Conservation (phyloP, 768 basidiomycete species). For the Podaxis sp. region DNA sequence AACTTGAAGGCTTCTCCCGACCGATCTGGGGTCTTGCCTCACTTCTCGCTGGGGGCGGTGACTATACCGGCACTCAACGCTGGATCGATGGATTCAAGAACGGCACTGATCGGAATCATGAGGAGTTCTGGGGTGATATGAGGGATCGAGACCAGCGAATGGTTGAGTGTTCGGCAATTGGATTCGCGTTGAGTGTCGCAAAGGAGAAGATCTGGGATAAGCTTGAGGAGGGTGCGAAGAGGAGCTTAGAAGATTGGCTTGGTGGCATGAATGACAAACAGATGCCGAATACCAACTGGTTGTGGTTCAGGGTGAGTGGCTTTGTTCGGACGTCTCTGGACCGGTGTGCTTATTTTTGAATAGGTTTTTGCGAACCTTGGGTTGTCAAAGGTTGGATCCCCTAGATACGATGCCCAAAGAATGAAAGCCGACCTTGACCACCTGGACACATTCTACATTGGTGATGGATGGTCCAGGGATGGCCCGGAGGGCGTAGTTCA, state of each 20-base stretch:
- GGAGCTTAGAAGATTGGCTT: constrained; percentile 61
- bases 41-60: constrained; percentile 58
- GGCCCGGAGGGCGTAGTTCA: constrained; percentile 77
- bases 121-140: constrained; percentile 77
- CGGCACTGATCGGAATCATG: constrained; percentile 61
- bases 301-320: constrained; percentile 67
- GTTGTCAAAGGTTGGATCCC: constrained; percentile 55
- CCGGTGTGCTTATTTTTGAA: not conserved
- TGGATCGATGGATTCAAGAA: constrained; percentile 65
- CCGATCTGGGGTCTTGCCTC: constrained; percentile 75
- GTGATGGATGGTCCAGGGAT: constrained; percentile 73
- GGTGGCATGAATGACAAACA: constrained; percentile 77
- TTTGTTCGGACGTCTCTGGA: not conserved
- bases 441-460: constrained; percentile 76
- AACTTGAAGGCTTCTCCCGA: constrained; percentile 72
- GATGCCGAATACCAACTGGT: constrained; percentile 83
- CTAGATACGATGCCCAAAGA: constrained; percentile 49
- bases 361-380: constrained; percentile 77
- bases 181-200: constrained; percentile 64
- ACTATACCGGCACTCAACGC: constrained; percentile 51
- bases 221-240: constrained; percentile 47
- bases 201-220: constrained; percentile 63
- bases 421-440: constrained; percentile 74
- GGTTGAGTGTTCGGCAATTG: constrained; percentile 79
- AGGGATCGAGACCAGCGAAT: constrained; percentile 74